phyloP scores from a whole-genome alignment of 2,329 filamentous ascomycete genomes.

The Hypoxylon rubiginosum region DNA sequence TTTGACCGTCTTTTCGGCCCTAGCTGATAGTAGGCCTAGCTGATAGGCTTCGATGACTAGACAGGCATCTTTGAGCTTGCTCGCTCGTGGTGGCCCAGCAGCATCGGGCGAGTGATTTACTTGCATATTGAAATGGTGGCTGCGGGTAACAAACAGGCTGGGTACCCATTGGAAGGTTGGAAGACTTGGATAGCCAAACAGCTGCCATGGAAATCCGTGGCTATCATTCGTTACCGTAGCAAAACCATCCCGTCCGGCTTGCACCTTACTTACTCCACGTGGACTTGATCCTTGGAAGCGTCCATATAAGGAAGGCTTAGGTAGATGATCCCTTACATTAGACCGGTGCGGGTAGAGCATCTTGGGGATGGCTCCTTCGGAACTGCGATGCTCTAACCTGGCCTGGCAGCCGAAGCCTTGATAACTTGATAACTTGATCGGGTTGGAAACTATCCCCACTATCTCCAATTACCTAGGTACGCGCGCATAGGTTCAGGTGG shows the following conservation, averaged over 20 bases:
- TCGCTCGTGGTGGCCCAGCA: not conserved
- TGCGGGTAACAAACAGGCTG: conserved; percentile 16
- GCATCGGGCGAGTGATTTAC: conserved; percentile 13
- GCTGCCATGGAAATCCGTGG: not conserved
- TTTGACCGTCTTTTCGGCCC: not conserved
- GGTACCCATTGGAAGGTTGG: not conserved
- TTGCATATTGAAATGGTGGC: not conserved
- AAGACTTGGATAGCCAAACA: conserved; percentile 13
- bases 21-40: too few species aligned
- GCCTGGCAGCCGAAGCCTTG: not conserved
- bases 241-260: conserved; percentile 16
- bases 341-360: not conserved
- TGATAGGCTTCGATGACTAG: not conserved
- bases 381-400: not conserved
- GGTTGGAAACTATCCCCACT: not conserved
- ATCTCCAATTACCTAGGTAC: too few species aligned
- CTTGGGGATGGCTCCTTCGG: conserved; percentile 3
- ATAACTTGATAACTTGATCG: not conserved
- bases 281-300: conserved; percentile 3
- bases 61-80: not conserved
- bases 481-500: not conserved
- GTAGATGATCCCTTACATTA: conserved; percentile 8
- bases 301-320: not conserved
- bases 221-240: not conserved
- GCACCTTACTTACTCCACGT: conserved; percentile 26